A percentile compares a stretch with the other conserved stretches of the same genome.
phyloP scores from a whole-genome alignment of 2,329 filamentous ascomycete genomes.

The Fusarium sp. region DNA sequence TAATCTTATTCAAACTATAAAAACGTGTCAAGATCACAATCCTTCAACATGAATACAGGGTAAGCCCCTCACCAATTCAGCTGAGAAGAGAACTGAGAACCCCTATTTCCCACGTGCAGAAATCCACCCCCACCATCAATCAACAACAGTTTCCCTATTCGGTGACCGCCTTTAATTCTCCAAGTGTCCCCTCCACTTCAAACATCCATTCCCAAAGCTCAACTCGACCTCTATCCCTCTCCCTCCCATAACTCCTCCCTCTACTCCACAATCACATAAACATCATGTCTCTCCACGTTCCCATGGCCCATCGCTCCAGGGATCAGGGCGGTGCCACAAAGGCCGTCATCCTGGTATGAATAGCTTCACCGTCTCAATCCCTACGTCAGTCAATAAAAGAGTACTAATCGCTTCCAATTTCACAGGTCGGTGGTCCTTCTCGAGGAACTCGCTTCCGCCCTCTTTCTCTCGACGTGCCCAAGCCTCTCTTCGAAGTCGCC shows the following conservation, averaged over 20 bases:
- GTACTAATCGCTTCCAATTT: constrained; percentile 44
- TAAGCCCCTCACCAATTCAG: constrained; percentile 16
- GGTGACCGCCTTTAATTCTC: constrained; percentile 41
- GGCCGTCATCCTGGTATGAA: constrained; percentile 86
- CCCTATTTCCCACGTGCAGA: constrained; percentile 34
- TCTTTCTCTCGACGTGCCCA: constrained; percentile 93
- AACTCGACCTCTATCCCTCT: not conserved
- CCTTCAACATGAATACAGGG: constrained; percentile 16
- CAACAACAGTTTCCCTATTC: constrained; percentile 32
- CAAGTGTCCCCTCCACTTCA: constrained; percentile 36
- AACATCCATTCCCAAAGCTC: constrained; percentile 22
- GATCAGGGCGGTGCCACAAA: constrained; percentile 78
- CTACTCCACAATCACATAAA: not conserved
- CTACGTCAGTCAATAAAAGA: not conserved
- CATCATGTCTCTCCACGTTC: constrained; percentile 68
- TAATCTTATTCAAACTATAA: not conserved
- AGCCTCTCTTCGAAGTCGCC: constrained; percentile 98
- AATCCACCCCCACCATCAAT: constrained; percentile 27
- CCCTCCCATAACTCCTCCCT: not conserved
- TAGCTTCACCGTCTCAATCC: constrained; percentile 29
- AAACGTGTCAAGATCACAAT: not conserved
- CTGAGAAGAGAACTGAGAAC: constrained; percentile 14
- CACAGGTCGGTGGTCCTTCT: constrained; percentile 91
- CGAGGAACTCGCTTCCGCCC: constrained; percentile 96
- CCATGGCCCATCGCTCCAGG: constrained; percentile 60